Base-by-base conservation (phyloP, 106 monocot genomes). In the Amphibolis antarctica region DNA sequence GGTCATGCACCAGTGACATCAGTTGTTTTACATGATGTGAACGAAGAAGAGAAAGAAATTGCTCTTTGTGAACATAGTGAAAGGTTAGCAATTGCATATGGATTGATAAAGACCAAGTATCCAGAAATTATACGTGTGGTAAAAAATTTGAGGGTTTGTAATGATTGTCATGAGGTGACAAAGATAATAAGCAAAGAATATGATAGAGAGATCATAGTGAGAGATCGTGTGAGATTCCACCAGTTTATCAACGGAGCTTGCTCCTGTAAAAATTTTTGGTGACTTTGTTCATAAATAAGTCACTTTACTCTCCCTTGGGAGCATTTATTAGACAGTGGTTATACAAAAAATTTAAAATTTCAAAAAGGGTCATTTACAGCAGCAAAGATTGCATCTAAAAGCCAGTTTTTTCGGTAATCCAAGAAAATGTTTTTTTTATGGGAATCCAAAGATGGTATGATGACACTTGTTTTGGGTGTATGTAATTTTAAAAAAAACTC, bases 11-110 rank as follows among this genome's bases (percentile, higher is more conserved):
- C 96, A 70, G 57, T 66, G 70, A 86, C 86, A 52, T 72, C 71
- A 30, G 70, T 71, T 5, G 86, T 89, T 15, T 60, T 90, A 59
- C 86, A 86, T 78, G 89, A 96, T 75, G 83, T 86, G 20, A 83
- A 71, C 64, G 86, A 96, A 70, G 94, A 90, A 55, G 96, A 90
- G 68, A 96, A 90, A 48, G 84, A 78, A 66, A 76, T 65, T 65
- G 79, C 96, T 36, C 80, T 96, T 5, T 84, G 86, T 65, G 89
- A 86, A 61, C 96, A 96, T 62, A 96, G 96, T 68, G 96, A 96
- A 59, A 86, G 89, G 68, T 58, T 96, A 55, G 96, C 96, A 22
- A 87, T 92, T 76, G 92, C 92, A 54, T 87, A 64, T 68, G 92
- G 92, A 20, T 27, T 92, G 66, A 55, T 87, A 70, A 92, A 85